Percentiles rank a stretch among this genome's conserved stretches.
phyloP scores from a whole-genome alignment of 352 stramenopile species.

The Globisporangium sylvaticum region DNA sequence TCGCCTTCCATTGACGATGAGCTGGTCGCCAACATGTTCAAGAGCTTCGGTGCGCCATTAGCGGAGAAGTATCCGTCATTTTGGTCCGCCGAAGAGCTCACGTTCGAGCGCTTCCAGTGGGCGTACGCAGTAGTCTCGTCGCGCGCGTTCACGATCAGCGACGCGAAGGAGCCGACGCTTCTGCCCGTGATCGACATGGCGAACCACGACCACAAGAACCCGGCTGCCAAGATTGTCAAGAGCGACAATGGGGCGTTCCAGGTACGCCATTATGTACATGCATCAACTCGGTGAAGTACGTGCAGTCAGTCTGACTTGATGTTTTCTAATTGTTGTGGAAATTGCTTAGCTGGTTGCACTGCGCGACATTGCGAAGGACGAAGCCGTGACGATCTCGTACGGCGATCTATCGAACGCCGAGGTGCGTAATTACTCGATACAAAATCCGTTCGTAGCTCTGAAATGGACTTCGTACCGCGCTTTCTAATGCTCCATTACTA shows the following conservation, averaged over 20 bases:
- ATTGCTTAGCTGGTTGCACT: constrained; percentile 37
- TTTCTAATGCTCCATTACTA: not conserved
- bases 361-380: constrained; percentile 35
- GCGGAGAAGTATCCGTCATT: constrained; percentile 29
- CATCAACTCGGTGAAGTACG: not conserved
- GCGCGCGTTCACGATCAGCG: constrained; percentile 40
- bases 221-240: constrained; percentile 47
- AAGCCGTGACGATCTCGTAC: constrained; percentile 69
- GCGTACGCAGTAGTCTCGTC: constrained; percentile 70
- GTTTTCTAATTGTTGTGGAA: not conserved
- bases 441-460: not conserved
- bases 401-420: constrained; percentile 68
- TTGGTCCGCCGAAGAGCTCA: constrained; percentile 32
- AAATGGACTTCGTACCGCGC: not conserved
- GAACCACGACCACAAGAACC: constrained; percentile 47
- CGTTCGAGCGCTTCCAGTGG: constrained; percentile 52
- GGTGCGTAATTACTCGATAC: constrained; percentile 22
- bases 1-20: constrained; percentile 48
- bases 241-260: constrained; percentile 36
- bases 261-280: constrained; percentile 20
- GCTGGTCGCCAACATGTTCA: constrained; percentile 49
- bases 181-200: constrained; percentile 79
- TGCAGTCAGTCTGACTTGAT: not conserved
- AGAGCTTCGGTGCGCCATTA: constrained; percentile 33
- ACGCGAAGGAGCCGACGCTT: constrained; percentile 44